These are phyloP conservation scores for Lactarius indigo DNA, from an alignment of 768 basidiomycete species.

Conservation along the genomic window DNA sequence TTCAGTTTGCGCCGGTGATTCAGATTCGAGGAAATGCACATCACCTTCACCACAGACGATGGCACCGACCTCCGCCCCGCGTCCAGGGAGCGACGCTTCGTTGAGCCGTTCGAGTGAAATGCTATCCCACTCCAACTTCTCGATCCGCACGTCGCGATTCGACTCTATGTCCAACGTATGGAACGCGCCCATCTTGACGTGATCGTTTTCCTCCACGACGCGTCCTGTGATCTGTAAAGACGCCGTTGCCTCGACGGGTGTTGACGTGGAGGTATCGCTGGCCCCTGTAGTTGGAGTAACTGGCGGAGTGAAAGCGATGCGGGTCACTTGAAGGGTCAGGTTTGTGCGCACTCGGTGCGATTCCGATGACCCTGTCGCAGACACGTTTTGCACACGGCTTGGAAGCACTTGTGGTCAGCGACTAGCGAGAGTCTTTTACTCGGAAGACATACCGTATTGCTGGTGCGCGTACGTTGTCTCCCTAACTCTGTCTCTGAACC, in stretches of 20 bases:
- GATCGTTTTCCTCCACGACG: constrained; percentile 80
- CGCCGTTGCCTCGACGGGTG: constrained; percentile 40
- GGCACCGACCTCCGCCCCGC: constrained; percentile 94
- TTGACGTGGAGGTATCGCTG: constrained; percentile 29
- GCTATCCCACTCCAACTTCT: constrained; percentile 95
- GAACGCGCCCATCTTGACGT: constrained; percentile 89
- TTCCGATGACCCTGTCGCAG: constrained; percentile 90
- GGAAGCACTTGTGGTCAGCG: not conserved
- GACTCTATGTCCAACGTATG: constrained; percentile 94
- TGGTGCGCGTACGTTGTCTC: constrained; percentile 80
- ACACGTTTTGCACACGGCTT: constrained; percentile 85
- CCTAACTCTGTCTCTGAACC: constrained; percentile 35
- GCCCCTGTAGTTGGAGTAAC: constrained; percentile 47
- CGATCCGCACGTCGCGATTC: constrained; percentile 86
- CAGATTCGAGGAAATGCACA: not conserved
- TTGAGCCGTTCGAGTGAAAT: constrained; percentile 76
- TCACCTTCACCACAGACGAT: constrained; percentile 90
- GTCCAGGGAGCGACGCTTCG: constrained; percentile 88
- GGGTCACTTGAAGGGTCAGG: constrained; percentile 78
- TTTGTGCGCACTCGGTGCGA: constrained; percentile 83
- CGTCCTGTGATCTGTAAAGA: constrained; percentile 83
- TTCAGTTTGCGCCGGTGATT: not conserved
- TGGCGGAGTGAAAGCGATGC: constrained; percentile 77
- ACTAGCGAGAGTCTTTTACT: not conserved
- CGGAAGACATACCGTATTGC: constrained; percentile 62